These are phyloP conservation scores for Blastomyces silverae DNA, from an alignment of 2,329 filamentous ascomycete genomes.

Conservation along the genomic window DNA sequence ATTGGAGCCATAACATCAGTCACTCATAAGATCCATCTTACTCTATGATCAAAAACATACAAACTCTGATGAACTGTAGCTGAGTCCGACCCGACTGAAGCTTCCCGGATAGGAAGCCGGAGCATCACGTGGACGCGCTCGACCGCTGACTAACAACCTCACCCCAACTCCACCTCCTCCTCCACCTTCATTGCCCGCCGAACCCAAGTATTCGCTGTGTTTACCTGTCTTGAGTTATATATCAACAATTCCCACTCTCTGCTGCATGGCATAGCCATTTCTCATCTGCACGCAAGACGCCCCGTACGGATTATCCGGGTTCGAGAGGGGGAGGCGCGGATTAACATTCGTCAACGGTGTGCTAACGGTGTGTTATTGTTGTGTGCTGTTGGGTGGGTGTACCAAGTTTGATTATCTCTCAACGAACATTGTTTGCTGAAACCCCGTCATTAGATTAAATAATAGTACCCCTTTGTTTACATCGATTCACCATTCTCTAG, in stretches of 20 bases:
- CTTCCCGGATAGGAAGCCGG: not conserved
- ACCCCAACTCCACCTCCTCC: not conserved
- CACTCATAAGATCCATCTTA: too few species aligned
- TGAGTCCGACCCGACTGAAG: too few species aligned
- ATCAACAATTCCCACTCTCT: not conserved
- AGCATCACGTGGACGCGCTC: not conserved
- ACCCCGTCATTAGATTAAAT: not conserved
- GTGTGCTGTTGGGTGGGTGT: constrained; percentile 3
- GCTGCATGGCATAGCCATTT: not conserved
- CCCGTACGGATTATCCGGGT: not conserved
- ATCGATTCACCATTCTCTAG: too few species aligned
- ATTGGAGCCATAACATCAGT: too few species aligned
- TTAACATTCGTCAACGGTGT: not conserved
- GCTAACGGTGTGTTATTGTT: not conserved
- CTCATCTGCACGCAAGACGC: not conserved
- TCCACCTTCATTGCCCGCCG: not conserved
- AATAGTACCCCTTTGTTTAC: not conserved
- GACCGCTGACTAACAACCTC: not conserved
- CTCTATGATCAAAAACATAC: too few species aligned
- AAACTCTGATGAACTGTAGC: too few species aligned
- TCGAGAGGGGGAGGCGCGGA: not conserved
- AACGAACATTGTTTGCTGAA: not conserved
- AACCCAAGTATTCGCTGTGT: not conserved
- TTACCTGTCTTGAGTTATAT: not conserved
- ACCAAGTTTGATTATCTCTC: not conserved